Conservation (phyloP, 768 basidiomycete genomes). For the Aureoboletus auriporus region DNA sequence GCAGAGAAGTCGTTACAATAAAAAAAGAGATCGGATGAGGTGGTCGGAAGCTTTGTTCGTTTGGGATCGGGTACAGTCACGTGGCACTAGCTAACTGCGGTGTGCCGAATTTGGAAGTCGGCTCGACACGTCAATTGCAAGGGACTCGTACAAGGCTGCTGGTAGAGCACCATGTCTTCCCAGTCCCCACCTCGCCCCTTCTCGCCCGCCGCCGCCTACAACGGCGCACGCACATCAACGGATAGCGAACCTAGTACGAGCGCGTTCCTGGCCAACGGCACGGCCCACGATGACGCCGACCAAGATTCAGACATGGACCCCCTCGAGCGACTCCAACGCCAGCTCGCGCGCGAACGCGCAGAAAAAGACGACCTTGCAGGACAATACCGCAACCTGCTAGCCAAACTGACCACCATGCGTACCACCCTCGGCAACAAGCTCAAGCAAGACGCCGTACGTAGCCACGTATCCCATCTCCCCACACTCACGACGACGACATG, state of each 20-base stretch:
- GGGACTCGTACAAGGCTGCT: conserved; percentile 3
- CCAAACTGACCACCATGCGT: conserved; percentile 90
- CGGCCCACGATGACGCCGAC: conserved; percentile 34
- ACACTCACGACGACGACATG: neutral
- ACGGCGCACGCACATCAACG: conserved; percentile 33
- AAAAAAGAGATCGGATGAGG: too few relatives aligned
- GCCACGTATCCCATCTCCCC: too few relatives aligned
- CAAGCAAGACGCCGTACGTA: conserved; percentile 89
- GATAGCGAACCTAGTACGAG: conserved; percentile 39
- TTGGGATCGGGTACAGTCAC: too few relatives aligned
- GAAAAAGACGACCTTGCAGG: conserved; percentile 86
- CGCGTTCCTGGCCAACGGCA: conserved; percentile 30
- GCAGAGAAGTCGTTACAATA: too few relatives aligned
- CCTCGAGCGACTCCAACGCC: conserved; percentile 59
- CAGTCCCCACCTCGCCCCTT: conserved; percentile 30
- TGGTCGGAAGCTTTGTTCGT: too few relatives aligned
- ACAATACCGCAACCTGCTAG: conserved; percentile 83
- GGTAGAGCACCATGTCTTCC: conserved; percentile 13
- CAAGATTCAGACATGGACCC: conserved; percentile 46
- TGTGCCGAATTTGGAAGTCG: conserved; percentile 9
- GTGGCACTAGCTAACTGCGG: conserved; percentile 5
- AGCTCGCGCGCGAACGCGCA: conserved; percentile 69
- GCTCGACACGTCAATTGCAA: neutral
- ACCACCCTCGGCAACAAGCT: conserved; percentile 91
- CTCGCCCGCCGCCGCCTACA: conserved; percentile 21